Conservation (phyloP, 768 basidiomycete species). For the Leccinum variicolor region DNA sequence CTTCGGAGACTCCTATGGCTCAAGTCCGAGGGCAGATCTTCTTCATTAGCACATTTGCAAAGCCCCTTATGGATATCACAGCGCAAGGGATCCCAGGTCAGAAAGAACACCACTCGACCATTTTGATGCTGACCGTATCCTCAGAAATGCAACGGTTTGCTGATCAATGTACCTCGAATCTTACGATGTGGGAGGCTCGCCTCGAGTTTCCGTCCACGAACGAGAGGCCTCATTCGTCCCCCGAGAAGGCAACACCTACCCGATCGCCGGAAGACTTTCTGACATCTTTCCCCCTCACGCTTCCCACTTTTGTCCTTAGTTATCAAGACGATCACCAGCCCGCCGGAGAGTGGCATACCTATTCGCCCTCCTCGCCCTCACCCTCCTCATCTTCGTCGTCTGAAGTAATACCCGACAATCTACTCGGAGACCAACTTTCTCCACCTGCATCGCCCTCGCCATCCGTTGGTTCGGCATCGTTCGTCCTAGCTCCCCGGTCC, state of each 20-base stretch:
- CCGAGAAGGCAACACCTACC: slow-evolving; percentile 22
- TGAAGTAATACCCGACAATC: slow-evolving; percentile 24
- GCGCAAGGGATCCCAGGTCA: slow-evolving; percentile 71
- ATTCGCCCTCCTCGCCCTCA: slow-evolving; percentile 28
- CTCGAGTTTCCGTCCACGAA: slow-evolving; percentile 34
- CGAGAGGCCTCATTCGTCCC: slow-evolving; percentile 1
- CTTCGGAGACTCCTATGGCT: slow-evolving; percentile 47
- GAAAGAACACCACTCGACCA: slow-evolving; percentile 9
- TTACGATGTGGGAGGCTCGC: slow-evolving; percentile 63
- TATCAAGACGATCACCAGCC: slow-evolving; percentile 25
- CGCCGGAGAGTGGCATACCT: slow-evolving; percentile 23
- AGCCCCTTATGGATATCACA: slow-evolving; percentile 79
- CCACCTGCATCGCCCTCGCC: slow-evolving; percentile 28
- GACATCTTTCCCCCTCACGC: slow-evolving; percentile 54
- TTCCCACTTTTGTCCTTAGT: slow-evolving; percentile 41
- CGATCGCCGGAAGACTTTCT: slow-evolving; percentile 43
- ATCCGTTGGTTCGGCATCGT: slow-evolving; percentile 26
- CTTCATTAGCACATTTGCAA: slow-evolving; percentile 80
- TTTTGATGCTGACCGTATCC: slow-evolving; percentile 9
- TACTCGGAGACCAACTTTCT: slow-evolving; percentile 19
- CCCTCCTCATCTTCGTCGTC: slow-evolving; percentile 27
- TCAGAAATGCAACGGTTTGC: slow-evolving; percentile 69
- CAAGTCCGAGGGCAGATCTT: slow-evolving; percentile 85
- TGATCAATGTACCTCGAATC: slow-evolving; percentile 64
- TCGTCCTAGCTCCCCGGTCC: slow-evolving; percentile 24